phyloP scores from a whole-genome alignment of 73 alveolate genomes.

The Stentor roeselii region DNA sequence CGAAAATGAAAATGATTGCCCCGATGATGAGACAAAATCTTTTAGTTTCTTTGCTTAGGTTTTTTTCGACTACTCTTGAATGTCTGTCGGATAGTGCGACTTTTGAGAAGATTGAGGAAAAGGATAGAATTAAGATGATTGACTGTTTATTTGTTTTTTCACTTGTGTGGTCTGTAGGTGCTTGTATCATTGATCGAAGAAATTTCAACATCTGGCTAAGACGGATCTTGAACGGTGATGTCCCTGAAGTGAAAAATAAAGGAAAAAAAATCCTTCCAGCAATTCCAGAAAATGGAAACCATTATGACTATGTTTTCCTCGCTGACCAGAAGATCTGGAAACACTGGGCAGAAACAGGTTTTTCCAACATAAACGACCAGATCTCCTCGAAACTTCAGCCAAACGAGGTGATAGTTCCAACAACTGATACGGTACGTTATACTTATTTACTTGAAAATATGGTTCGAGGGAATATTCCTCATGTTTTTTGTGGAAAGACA shows the following conservation, averaged over 20 bases:
- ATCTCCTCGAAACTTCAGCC: conserved; percentile 59
- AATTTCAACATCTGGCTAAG: conserved; percentile 84
- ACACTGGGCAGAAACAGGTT: conserved; percentile 79
- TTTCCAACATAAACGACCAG: conserved; percentile 16
- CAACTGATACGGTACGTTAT: conserved; percentile 92
- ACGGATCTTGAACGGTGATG: conserved; percentile 83
- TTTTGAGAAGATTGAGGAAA: conserved; percentile 34
- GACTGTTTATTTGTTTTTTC: conserved; percentile 66
- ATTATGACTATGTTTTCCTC: conserved; percentile 92
- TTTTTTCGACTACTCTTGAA: conserved; percentile 66
- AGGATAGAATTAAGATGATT: conserved; percentile 30
- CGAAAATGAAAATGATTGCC: conserved; percentile 54
- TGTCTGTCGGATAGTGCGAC: conserved; percentile 73
- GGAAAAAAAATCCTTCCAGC: conserved; percentile 82
- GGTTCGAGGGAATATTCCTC: conserved; percentile 79
- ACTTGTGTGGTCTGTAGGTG: conserved; percentile 96
- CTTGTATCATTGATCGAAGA: conserved; percentile 84
- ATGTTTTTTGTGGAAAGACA: conserved; percentile 98
- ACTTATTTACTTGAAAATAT: conserved; percentile 70
- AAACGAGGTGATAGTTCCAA: conserved; percentile 85
- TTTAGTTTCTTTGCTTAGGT: conserved; percentile 51
- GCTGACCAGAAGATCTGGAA: conserved; percentile 93
- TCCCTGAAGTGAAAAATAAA: conserved; percentile 67
- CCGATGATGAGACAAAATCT: conserved; percentile 73
- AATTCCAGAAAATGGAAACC: conserved; percentile 94